These are phyloP conservation scores for Hymenoscyphus fructigenus DNA, from an alignment of 2,329 filamentous ascomycete species.

Conservation along the genomic window DNA sequence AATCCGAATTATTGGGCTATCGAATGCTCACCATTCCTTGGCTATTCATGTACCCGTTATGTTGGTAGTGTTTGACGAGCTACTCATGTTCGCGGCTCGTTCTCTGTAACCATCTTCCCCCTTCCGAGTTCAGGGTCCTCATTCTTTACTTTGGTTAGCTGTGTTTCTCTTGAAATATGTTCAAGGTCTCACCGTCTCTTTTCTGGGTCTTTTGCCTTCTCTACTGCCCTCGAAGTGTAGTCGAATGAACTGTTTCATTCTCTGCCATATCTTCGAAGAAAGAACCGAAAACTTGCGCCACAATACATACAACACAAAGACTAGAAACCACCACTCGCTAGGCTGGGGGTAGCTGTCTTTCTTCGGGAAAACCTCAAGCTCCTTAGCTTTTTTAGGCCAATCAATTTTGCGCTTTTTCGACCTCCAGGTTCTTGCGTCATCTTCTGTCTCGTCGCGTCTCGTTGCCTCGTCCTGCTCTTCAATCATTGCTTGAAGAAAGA, in stretches of 20 bases:
- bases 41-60: not conserved
- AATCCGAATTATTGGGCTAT: not conserved
- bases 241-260: not conserved
- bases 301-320: not conserved
- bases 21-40: not conserved
- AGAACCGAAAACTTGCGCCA: not conserved
- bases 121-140: not conserved
- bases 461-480: not conserved
- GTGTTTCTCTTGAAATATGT: not conserved
- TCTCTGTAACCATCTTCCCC: not conserved
- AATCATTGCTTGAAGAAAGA: not conserved
- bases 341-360: conserved; percentile 3
- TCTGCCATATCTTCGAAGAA: not conserved
- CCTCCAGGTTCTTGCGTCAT: not conserved
- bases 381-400: conserved; percentile 6
- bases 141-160: not conserved
- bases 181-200: not conserved
- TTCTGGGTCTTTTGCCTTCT: not conserved
- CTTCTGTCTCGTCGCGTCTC: not conserved
- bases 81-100: not conserved
- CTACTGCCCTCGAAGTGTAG: not conserved
- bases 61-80: not conserved
- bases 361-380: conserved; percentile 8
- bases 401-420: not conserved
- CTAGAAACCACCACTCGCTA: conserved; percentile 5